Evolutionary conservation across 2,329 filamentous ascomycete genomes (phyloP), one percentile per base, ranked within the genome.

Genomic region (Cladophialophora chaetospira): DNA sequence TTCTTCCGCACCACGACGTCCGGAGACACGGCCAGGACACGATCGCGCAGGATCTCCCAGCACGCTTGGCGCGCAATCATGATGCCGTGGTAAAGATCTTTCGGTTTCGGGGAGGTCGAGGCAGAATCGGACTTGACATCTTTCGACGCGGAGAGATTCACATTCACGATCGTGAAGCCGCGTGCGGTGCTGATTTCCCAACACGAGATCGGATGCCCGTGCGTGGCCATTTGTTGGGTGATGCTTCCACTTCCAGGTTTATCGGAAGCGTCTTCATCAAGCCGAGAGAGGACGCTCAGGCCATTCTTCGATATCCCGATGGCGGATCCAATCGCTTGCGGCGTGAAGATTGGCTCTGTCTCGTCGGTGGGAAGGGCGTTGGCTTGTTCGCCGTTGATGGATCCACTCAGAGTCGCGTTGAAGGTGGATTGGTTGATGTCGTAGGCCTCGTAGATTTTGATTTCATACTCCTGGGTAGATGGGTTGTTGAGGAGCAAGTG

Each of bases 361-460:
- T 38, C 49, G 13, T 35, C 28, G 3, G 25, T 25, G n/a, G 50
- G 11, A 15, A 49, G 5, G n/a, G 31, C 4, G 19, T 5, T 10
- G 3, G 31, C 25, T 44, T 26, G n/a, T 29, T 21, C 17, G 28
- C 29, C 13, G 21, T 38, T 5, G 23, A 35, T 6, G 13, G 25
- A 11, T 10, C 38, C 26, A 19, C n/a, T 40, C 15, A 36, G 25
- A 10, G 48, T 21, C 23, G 6, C 35, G 21, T 28, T 25, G 45
- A 53, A 45, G 23, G n/a, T 61, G 42, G 70, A 60, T 25, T 66
- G 54, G 23, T 55, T 33, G n/a, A 71, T 72, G 48, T 71, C 64
- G 56, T 76, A 70, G 3, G 72, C 68, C 63, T 77, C 75, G 60
- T 75, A 75, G 48, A 78, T 72, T 15, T 61, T 69, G 60, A 71